Evolutionary conservation across 2,329 filamentous ascomycete species (phyloP), one percentile per base, ranked within the genome.

Genomic region (Chaetoscypha palmicola): DNA sequence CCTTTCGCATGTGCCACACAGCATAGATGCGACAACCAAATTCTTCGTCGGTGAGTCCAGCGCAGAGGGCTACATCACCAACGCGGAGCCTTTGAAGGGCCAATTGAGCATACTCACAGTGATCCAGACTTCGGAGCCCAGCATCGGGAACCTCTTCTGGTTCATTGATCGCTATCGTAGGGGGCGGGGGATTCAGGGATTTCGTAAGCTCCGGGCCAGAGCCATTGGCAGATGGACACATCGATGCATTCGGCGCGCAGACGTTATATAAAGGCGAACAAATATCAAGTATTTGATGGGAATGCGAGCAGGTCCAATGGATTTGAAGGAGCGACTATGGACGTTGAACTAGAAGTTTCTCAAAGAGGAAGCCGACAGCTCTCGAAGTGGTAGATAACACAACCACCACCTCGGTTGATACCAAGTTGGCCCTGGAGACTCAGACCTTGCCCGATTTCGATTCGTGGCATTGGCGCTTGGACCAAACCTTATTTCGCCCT

Each of bases 121-220:
- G 85, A 68, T 94, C 79, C 46, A 89, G 69, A 62, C 83, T 88
- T 64, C 78, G 79, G 62, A 94, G 69, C 38, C 90, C 90, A 42
- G 90, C 90, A 64, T 90, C 84, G 34, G 71, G 66, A 16, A 66
- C 65, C 43, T 60, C 58, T 46, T 53, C 51, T 41, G 55, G 45
- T n/a, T 46, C 43, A 28, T 49, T 50, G 14, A 58, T 38, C 45
- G 51, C 55, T 53, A 60, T 60, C 43, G 53, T 48, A 39, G 56
- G 58, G 37, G 54, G 40, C 24, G 40, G 54, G 51, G 55, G 47
- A 55, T 57, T 46, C 28, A 48, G 50, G 45, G 49, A 52, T 47
- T 54, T 61, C 54, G 58, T 55, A 41, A 61, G 55, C 52, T 57
- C 56, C 52, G 49, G 51, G 50, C 50, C 48, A 51, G 55, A 54